These are phyloP conservation scores for Neurospora sp. DNA, from an alignment of 495 filamentous ascomycete species.

Conservation along the genomic window DNA sequence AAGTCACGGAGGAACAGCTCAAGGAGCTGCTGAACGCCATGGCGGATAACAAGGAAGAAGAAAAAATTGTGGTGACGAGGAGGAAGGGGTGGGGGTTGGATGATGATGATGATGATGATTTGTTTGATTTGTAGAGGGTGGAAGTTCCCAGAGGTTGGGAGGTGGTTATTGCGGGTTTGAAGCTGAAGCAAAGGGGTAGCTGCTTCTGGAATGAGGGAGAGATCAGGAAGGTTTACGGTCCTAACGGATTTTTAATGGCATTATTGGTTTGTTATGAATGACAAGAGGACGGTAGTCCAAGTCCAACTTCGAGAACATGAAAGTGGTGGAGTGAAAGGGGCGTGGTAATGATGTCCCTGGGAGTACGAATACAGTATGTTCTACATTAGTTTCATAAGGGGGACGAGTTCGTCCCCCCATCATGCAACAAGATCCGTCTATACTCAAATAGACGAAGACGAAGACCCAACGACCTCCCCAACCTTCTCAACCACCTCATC, in stretches of 20 bases:
- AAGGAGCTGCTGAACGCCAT: slow-evolving; percentile 82
- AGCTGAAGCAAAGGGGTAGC: background rate
- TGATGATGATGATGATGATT: slow-evolving; percentile 81
- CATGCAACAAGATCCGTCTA: background rate
- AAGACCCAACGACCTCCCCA: background rate
- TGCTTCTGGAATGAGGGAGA: background rate
- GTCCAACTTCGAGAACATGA: background rate
- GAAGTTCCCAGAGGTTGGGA: background rate
- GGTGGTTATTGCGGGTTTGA: background rate
- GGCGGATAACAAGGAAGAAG: slow-evolving; percentile 57
- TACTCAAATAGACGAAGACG: background rate
- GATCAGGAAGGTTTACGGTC: background rate
- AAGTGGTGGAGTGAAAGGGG: background rate
- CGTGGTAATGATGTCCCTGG: background rate
- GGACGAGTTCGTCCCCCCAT: background rate
- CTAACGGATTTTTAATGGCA: background rate
- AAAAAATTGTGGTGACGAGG: slow-evolving; percentile 76
- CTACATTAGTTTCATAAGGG: background rate
- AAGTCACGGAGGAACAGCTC: slow-evolving; percentile 86
- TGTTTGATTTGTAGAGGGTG: slow-evolving; percentile 45
- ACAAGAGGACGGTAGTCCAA: background rate
- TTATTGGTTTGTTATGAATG: background rate
- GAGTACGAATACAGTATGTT: background rate
- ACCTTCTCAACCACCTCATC: background rate
- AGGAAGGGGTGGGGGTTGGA: slow-evolving; percentile 78